Conservation (phyloP, 768 basidiomycete species). For the Mycena galopus region DNA sequence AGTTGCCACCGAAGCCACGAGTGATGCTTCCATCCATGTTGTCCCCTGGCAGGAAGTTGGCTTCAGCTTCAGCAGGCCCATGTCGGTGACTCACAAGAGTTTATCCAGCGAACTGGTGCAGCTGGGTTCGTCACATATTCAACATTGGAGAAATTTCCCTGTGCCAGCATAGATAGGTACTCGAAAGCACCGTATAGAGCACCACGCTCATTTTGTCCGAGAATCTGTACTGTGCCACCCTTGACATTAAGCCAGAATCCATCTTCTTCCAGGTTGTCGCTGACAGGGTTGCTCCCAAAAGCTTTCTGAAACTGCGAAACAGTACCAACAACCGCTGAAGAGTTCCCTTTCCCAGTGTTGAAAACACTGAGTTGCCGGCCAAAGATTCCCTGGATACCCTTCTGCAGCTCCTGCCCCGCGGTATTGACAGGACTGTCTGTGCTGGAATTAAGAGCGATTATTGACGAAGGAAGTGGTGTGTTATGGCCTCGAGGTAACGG, state of each 20-base stretch:
- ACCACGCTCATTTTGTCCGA: constrained; percentile 35
- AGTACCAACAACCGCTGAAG: constrained; percentile 34
- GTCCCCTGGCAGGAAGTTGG: constrained; percentile 31
- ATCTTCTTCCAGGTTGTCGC: constrained; percentile 27
- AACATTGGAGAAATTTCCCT: constrained; percentile 35
- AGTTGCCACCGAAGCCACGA: constrained; percentile 32
- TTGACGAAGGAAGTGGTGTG: constrained; percentile 28
- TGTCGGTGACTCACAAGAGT: constrained; percentile 32
- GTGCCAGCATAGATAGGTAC: constrained; percentile 36
- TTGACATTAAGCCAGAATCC: constrained; percentile 37
- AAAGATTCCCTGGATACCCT: constrained; percentile 33
- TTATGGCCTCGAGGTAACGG: constrained; percentile 24
- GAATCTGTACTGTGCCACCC: constrained; percentile 33
- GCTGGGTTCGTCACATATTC: constrained; percentile 34
- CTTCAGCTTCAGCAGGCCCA: constrained; percentile 20
- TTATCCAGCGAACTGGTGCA: constrained; percentile 36
- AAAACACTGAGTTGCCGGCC: constrained; percentile 21
- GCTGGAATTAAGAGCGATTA: constrained; percentile 35
- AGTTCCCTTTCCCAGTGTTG: constrained; percentile 22
- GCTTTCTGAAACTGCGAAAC: constrained; percentile 31
- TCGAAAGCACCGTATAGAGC: constrained; percentile 36
- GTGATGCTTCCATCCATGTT: constrained; percentile 37
- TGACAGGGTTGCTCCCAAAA: constrained; percentile 31
- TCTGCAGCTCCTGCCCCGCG: constrained; percentile 35
- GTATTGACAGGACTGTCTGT: constrained; percentile 34